A percentile compares a stretch with the other conserved stretches of the same genome.
These are phyloP conservation scores for Tetracladium maxilliforme DNA, from an alignment of 2,329 filamentous ascomycete species.

Conservation along the genomic window DNA sequence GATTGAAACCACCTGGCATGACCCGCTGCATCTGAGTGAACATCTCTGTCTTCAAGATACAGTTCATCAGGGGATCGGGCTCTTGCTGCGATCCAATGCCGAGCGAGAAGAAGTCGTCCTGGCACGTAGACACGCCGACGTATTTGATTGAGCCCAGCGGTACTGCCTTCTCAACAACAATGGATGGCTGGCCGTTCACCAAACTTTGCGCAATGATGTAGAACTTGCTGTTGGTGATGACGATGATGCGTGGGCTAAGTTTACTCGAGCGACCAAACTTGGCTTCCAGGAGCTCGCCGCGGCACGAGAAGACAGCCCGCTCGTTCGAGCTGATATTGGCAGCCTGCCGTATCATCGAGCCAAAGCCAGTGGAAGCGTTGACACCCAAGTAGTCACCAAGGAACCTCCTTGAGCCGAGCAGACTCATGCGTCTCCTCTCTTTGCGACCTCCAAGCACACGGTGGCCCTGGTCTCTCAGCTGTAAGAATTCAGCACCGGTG, in stretches of 20 bases:
- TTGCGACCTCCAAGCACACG: conserved; percentile 70
- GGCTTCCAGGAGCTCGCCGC: conserved; percentile 76
- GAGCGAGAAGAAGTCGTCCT: conserved; percentile 95
- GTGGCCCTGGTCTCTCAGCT: conserved; percentile 80
- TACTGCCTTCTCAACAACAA: conserved; percentile 68
- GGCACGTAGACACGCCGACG: conserved; percentile 63
- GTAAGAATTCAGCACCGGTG: conserved; percentile 76
- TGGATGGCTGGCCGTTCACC: conserved; percentile 68
- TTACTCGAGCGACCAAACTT: conserved; percentile 97
- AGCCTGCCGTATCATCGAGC: conserved; percentile 63
- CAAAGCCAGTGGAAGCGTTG: conserved; percentile 65
- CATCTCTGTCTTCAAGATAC: conserved; percentile 91
- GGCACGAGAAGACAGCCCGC: conserved; percentile 73
- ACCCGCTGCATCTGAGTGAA: conserved; percentile 79
- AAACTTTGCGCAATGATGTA: conserved; percentile 80
- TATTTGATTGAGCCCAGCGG: conserved; percentile 81
- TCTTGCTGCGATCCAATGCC: conserved; percentile 84
- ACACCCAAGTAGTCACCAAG: conserved; percentile 90
- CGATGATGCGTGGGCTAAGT: conserved; percentile 67
- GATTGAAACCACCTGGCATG: conserved; percentile 57
- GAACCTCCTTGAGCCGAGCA: conserved; percentile 84
- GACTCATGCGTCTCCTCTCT: conserved; percentile 79
- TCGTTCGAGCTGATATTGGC: conserved; percentile 61
- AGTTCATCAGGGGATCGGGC: conserved; percentile 84
- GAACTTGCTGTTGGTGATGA: conserved; percentile 75